Conservation (phyloP, 805 yeast genomes). For the Yarrowia sp. region DNA sequence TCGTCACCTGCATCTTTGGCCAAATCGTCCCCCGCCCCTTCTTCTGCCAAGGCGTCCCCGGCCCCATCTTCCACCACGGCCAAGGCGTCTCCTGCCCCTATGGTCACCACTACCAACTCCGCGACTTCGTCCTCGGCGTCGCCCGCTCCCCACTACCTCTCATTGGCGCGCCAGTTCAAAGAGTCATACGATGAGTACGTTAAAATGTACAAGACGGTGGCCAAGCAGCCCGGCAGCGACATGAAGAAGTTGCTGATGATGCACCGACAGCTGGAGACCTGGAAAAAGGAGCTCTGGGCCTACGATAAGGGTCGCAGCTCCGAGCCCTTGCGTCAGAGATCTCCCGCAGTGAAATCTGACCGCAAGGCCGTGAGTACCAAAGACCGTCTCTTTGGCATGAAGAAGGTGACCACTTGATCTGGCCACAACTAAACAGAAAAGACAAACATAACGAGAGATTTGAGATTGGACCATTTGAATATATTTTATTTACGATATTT, state of each 20-base stretch:
- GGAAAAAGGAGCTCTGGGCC: conserved; percentile 58
- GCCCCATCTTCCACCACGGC: background rate
- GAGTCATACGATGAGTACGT: conserved; percentile 49
- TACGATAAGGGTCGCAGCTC: conserved; percentile 14
- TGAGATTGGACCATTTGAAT: conserved; percentile 6
- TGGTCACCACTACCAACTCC: background rate
- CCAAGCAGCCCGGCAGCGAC: conserved; percentile 34
- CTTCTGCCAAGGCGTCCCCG: background rate
- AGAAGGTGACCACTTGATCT: conserved; percentile 4
- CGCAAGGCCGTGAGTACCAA: conserved; percentile 18
- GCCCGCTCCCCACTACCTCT: conserved; percentile 29
- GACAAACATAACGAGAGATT: background rate
- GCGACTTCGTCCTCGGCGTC: background rate
- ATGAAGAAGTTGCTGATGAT: conserved; percentile 46
- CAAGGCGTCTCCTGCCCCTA: background rate
- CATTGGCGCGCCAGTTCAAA: conserved; percentile 49
- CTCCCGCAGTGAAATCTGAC: conserved; percentile 26
- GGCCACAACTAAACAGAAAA: background rate
- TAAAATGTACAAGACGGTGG: conserved; percentile 41
- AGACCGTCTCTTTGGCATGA: conserved; percentile 20
- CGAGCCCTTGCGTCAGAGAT: conserved; percentile 10
- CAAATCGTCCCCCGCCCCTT: background rate
- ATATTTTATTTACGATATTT: background rate
- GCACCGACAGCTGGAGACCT: conserved; percentile 50
- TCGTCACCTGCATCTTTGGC: background rate